These are phyloP conservation scores for Papilionanthe hybrid DNA, from an alignment of 116 monocot species.

Conservation along the genomic window DNA sequence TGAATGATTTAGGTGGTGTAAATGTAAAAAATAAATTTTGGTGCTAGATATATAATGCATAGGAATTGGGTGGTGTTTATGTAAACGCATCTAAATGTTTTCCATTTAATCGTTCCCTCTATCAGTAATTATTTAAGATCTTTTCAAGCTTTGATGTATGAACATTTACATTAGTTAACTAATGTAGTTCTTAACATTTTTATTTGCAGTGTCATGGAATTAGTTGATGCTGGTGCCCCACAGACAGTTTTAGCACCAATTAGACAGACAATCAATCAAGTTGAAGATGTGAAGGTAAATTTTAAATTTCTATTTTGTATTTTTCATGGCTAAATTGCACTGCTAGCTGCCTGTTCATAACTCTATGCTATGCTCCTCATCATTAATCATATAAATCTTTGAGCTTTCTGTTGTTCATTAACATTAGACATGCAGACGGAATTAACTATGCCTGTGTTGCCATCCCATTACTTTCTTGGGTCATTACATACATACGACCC, in stretches of 20 bases:
- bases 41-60: too few species aligned
- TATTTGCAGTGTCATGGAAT: slow-evolving; percentile 64
- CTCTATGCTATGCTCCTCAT: neutral
- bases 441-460: neutral
- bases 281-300: slow-evolving; percentile 86
- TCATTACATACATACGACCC: too few species aligned
- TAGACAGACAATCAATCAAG: slow-evolving; percentile 62
- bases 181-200: neutral
- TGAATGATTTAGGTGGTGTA: too few species aligned
- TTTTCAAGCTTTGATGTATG: neutral
- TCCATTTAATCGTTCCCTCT: neutral
- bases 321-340: slow-evolving; percentile 5
- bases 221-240: slow-evolving; percentile 87
- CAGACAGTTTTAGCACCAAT: slow-evolving; percentile 53
- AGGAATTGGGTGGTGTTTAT: too few species aligned
- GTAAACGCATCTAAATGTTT: neutral
- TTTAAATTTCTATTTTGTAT: neutral
- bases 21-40: too few species aligned
- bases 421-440: neutral
- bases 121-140: neutral
- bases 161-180: neutral
- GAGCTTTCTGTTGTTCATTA: neutral
- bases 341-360: neutral
- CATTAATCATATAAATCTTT: neutral
- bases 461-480: neutral